Evolutionary conservation across 331 rosid genomes (phyloP).

Genomic region (Phaseolus coccineus): DNA sequence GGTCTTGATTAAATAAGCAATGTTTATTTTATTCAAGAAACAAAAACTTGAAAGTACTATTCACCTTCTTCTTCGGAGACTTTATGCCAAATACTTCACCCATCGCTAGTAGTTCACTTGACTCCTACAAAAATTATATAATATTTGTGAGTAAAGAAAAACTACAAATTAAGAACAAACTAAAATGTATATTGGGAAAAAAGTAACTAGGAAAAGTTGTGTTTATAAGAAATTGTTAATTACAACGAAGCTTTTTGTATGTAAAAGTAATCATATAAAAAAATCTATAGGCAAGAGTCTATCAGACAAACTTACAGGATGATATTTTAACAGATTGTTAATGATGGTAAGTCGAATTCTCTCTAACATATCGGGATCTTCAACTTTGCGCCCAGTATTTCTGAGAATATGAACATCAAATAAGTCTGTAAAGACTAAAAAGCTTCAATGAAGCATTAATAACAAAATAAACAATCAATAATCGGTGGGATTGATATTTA

Average conservation of each 20-base stretch:
- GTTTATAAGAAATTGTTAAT: constrained; percentile 22
- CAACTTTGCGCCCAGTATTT: constrained; percentile 96
- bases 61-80: constrained; percentile 92
- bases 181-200: constrained; percentile 4
- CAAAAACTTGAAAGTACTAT: constrained; percentile 35
- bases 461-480: constrained; percentile 17
- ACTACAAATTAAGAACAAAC: constrained; percentile 31
- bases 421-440: constrained; percentile 40
- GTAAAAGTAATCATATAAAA: constrained; percentile 21
- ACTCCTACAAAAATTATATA: constrained; percentile 67
- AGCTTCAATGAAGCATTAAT: constrained; percentile 9
- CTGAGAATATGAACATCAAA: constrained; percentile 55
- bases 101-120: constrained; percentile 87
- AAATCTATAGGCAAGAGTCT: constrained; percentile 31
- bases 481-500: constrained; percentile 3
- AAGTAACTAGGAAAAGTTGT: constrained; percentile 14
- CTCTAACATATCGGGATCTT: constrained; percentile 94
- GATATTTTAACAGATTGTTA: constrained; percentile 89
- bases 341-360: constrained; percentile 94
- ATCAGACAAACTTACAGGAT: constrained; percentile 75
- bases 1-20: neutral
- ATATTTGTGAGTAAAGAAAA: constrained; percentile 36
- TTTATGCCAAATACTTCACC: constrained; percentile 98
- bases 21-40: neutral
- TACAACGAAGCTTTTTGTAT: constrained; percentile 23